A percentile compares a stretch with the other conserved stretches of the same genome.
Evolutionary conservation across 306 rosid species (phyloP).

Genomic region (Acacia crassicarpa): DNA sequence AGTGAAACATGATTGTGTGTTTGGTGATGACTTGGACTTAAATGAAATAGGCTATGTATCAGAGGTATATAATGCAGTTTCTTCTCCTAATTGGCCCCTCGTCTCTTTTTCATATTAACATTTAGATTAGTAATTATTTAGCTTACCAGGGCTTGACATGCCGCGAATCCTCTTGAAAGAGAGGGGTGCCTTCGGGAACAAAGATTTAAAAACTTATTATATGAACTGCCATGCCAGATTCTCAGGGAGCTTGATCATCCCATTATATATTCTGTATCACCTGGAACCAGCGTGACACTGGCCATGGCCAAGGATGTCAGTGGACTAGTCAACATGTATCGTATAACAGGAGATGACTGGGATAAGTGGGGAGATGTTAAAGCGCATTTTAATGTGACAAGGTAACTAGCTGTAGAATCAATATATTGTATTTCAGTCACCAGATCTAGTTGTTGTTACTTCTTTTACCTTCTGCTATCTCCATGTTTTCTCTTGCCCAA

Average conservation of each 20-base stretch:
- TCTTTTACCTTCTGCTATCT: conserved; percentile 22
- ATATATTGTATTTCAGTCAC: background rate
- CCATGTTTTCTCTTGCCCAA: background rate
- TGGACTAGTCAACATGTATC: conserved; percentile 83
- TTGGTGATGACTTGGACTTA: conserved; percentile 89
- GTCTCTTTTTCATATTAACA: conserved; percentile 10
- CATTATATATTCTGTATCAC: conserved; percentile 81
- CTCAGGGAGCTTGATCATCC: conserved; percentile 63
- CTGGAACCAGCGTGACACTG: conserved; percentile 82
- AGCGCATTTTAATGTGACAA: conserved; percentile 72
- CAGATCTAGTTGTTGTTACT: conserved; percentile 3
- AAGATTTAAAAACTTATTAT: conserved; percentile 17
- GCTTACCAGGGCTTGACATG: too few species aligned
- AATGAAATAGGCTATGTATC: conserved; percentile 75
- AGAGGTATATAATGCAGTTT: conserved; percentile 51
- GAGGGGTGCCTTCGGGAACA: too few species aligned
- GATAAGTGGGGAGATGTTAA: conserved; percentile 72
- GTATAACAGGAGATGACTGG: conserved; percentile 97
- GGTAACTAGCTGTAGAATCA: conserved; percentile 45
- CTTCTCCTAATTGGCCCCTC: conserved; percentile 2
- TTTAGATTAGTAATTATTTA: conserved; percentile 6
- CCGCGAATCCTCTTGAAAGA: too few species aligned
- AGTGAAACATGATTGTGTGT: conserved; percentile 97
- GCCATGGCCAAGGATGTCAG: conserved; percentile 72
- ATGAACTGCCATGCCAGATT: conserved; percentile 49